Conservation (phyloP, 257 asterid genomes). For the Solanum pennellii region DNA sequence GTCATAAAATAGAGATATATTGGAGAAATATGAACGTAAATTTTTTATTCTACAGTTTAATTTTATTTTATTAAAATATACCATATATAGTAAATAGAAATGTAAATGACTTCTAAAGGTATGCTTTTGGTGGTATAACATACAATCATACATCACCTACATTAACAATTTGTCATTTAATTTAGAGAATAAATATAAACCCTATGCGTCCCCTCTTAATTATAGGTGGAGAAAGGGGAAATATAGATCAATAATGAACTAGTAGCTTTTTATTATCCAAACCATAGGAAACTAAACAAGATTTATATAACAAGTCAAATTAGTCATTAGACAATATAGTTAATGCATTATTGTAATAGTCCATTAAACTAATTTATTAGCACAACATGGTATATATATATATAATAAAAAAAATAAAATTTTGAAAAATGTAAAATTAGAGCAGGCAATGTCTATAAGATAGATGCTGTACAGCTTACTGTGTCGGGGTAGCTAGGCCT, state of each 20-base stretch:
- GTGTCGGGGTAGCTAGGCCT: constrained; percentile 13
- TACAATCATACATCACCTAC: not conserved
- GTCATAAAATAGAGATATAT: not conserved
- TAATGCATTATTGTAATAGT: not conserved
- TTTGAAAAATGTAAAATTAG: not conserved
- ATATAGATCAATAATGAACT: not conserved
- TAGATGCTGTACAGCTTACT: constrained; percentile 14
- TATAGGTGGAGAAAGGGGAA: not conserved
- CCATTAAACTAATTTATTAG: not conserved
- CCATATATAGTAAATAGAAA: not conserved
- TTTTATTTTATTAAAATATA: not conserved
- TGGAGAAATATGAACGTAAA: not conserved
- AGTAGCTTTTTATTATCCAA: not conserved
- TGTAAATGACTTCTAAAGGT: not conserved
- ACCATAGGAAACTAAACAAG: not conserved
- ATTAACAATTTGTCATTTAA: not conserved
- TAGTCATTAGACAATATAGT: not conserved
- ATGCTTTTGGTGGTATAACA: not conserved
- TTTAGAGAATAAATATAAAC: not conserved
- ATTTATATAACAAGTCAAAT: not conserved
- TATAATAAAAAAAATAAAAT: too few species aligned
- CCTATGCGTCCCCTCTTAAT: not conserved
- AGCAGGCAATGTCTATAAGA: constrained; percentile 1
- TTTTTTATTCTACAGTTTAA: not conserved
- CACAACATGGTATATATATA: not conserved